Conservation (phyloP, 2,329 filamentous ascomycete genomes). For the Dactylonectria estremocensis region DNA sequence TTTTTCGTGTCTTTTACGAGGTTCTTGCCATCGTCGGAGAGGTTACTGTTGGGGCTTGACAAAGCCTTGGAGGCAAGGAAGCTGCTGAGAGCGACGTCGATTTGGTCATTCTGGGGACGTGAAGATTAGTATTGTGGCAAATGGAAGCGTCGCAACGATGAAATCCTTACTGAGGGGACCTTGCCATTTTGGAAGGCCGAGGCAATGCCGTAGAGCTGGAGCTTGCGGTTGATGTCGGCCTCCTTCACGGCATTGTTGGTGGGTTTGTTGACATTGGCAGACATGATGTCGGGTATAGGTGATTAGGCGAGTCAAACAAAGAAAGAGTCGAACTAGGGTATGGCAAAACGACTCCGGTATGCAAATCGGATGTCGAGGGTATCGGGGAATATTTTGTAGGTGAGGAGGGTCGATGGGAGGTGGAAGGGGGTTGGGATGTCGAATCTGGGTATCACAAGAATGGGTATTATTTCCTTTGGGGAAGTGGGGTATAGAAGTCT, state of each 20-base stretch:
- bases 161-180: constrained; percentile 82
- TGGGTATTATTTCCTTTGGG: constrained; percentile 38
- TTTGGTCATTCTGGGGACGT: constrained; percentile 84
- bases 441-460: constrained; percentile 51
- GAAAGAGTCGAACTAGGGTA: constrained; percentile 10
- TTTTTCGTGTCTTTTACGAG: constrained; percentile 84
- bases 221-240: constrained; percentile 90
- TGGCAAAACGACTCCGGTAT: constrained; percentile 22
- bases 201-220: constrained; percentile 94
- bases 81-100: constrained; percentile 94
- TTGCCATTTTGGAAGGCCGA: constrained; percentile 90
- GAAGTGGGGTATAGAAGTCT: constrained; percentile 36
- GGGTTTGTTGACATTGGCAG: constrained; percentile 77
- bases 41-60: constrained; percentile 78
- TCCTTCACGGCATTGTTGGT: constrained; percentile 84
- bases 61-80: constrained; percentile 82
- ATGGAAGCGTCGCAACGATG: too few species aligned
- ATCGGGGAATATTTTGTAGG: constrained; percentile 9
- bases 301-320: constrained; percentile 34
- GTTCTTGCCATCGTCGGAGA: constrained; percentile 86
- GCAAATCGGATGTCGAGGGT: constrained; percentile 15
- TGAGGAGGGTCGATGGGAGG: constrained; percentile 1
- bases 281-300: constrained; percentile 49
- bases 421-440: constrained; percentile 13
- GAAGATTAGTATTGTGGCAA: constrained; percentile 22